Percentiles rank a stretch among this genome's conserved stretches.
Evolutionary conservation across 192 early-diverging fungal genomes (phyloP).

Genomic region (Pecoramyces ruminantium): DNA sequence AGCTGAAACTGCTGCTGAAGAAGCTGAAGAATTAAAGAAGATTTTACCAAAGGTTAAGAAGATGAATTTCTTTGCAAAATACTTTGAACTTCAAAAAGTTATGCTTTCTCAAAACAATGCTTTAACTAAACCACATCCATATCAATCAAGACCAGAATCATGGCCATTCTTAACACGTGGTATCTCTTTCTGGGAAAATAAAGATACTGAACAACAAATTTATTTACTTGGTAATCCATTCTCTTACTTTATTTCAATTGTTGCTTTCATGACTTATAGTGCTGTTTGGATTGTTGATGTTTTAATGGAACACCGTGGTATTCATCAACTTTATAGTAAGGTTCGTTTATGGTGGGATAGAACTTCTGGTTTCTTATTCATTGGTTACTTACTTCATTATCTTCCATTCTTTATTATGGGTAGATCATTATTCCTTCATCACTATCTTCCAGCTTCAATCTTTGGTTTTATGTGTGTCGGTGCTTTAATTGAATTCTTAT

Average conservation of each 20-base stretch:
- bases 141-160: conserved; percentile 68
- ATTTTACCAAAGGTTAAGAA: neutral
- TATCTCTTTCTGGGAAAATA: conserved; percentile 82
- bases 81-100: conserved; percentile 63
- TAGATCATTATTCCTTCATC: conserved; percentile 82
- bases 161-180: conserved; percentile 80
- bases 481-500: conserved; percentile 59
- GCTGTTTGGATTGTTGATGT: conserved; percentile 49
- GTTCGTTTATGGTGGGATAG: conserved; percentile 20
- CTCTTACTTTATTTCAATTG: conserved; percentile 45
- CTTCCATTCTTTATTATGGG: conserved; percentile 86
- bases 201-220: conserved; percentile 55
- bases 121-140: conserved; percentile 81
- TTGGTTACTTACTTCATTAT: conserved; percentile 76
- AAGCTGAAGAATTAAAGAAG: conserved; percentile 1
- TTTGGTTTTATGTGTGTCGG: conserved; percentile 60
- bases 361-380: conserved; percentile 58
- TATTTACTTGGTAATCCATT: conserved; percentile 81
- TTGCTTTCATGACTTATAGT: conserved; percentile 32
- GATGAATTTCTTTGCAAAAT: conserved; percentile 56
- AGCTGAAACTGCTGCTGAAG: conserved; percentile 4
- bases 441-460: conserved; percentile 79
- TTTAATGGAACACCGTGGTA: conserved; percentile 51
- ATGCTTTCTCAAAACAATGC: conserved; percentile 87
- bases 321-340: conserved; percentile 30